Base-by-base conservation (phyloP, 2,329 filamentous ascomycete genomes). In the Pyrenophora teres region DNA sequence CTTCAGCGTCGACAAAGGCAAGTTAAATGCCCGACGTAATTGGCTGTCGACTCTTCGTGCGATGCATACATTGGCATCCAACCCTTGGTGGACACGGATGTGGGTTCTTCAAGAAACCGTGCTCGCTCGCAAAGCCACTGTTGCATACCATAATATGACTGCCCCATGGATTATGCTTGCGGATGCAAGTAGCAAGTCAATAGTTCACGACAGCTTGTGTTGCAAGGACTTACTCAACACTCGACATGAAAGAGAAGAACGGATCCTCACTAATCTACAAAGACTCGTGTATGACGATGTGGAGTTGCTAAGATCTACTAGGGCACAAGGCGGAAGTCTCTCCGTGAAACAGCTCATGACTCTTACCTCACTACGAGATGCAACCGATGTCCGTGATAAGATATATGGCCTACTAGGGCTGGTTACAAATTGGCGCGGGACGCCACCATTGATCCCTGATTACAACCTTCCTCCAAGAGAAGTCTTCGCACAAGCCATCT, bases 51-150 rank as follows among this genome's bases (percentile, higher is more conserved):
- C 46, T 10, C 13, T 46, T 13, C 30, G 42, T 15, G 48, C 41
- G 23, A 33, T 44, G 30, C 13, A 40, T 10, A 45, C 48, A 1
- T 15, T 40, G 21, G 25, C 19, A 6, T 35, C 19, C 5, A 32
- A 40, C 13, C 30, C 36, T 30, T 50, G 36, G 54, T 57, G 54
- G 56, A 50, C 42, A 19, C 46, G 56, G 2, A 57, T 57, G n/a
- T 59, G 54, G 56, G 56, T 59, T 12, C 37, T 59, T 18, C 56
- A 59, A 38, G 56, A 59, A 31, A 52, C 54, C 4, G 51, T 59
- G 18, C 50, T 59, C 15, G 45, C 56, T 32, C 46, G 30, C 7
- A 56, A 56, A 16, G 56, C 46, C 5, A 59, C 46, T 0, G 45
- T 59, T 31, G 35, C 49, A 12, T 57, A 46, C 21, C 37, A 46